Evolutionary conservation across 2,329 filamentous ascomycete species (phyloP).

Genomic region (Arthroderma uncinatum): DNA sequence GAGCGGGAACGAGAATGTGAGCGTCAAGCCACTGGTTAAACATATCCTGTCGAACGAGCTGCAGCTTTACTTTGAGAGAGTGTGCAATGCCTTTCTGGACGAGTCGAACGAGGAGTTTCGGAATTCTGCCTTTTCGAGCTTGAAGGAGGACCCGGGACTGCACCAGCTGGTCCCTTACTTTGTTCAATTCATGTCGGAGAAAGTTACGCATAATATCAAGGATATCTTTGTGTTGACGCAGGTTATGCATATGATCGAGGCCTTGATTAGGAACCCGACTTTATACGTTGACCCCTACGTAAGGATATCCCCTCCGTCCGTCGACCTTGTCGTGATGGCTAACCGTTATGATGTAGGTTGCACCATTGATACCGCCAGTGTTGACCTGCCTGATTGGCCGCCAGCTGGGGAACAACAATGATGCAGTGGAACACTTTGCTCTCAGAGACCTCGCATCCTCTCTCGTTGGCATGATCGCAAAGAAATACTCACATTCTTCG

Average conservation of each 20-base stretch:
- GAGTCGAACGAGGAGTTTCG: constrained; percentile 73
- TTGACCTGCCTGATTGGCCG: constrained; percentile 83
- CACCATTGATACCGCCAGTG: constrained; percentile 68
- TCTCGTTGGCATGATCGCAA: constrained; percentile 65
- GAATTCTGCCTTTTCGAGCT: constrained; percentile 70
- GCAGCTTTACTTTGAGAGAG: constrained; percentile 93
- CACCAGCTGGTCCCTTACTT: constrained; percentile 97
- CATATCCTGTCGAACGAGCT: constrained; percentile 94
- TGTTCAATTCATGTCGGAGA: constrained; percentile 87
- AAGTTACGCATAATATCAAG: constrained; percentile 87
- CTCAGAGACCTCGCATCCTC: constrained; percentile 77
- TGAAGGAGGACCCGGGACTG: constrained; percentile 79
- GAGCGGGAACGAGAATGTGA: constrained; percentile 69
- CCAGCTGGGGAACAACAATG: constrained; percentile 53
- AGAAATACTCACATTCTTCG: constrained; percentile 70
- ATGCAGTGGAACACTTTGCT: constrained; percentile 55
- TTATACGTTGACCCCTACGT: constrained; percentile 63
- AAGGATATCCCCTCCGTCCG: constrained; percentile 16
- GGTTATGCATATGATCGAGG: constrained; percentile 82
- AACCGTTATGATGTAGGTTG: constrained; percentile 32
- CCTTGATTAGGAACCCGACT: constrained; percentile 70
- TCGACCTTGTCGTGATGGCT: constrained; percentile 10
- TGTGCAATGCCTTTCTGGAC: constrained; percentile 78
- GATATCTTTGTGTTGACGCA: constrained; percentile 79
- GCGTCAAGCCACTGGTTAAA: constrained; percentile 83